Percentiles rank a stretch among this genome's conserved stretches.
phyloP scores from a whole-genome alignment of 2,329 filamentous ascomycete species.

The Orbilia brochopaga region DNA sequence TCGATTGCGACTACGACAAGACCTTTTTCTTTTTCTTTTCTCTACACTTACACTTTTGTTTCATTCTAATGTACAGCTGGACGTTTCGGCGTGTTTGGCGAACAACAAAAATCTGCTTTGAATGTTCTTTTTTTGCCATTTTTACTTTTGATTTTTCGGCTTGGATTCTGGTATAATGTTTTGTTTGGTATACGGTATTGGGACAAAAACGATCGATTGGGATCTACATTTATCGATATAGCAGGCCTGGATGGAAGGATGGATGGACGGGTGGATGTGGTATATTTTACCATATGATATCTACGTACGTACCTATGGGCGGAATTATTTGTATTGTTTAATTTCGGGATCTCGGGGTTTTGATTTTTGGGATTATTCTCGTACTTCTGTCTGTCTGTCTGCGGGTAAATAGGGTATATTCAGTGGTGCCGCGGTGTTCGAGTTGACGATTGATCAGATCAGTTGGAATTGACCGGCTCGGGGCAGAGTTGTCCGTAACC shows the following conservation, averaged over 20 bases:
- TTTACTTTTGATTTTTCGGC: conserved; percentile 1
- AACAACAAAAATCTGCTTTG: conserved; percentile 6
- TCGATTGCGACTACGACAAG: not conserved
- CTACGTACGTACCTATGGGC: not conserved
- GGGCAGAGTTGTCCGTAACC: too few relatives aligned
- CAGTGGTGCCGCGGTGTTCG: too few relatives aligned
- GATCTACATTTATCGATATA: too few relatives aligned
- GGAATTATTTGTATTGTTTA: conserved; percentile 18
- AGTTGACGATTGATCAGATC: too few relatives aligned
- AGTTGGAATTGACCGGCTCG: too few relatives aligned
- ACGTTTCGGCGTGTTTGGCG: conserved; percentile 30
- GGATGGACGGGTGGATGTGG: not conserved
- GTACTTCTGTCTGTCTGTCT: too few relatives aligned
- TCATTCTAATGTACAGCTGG: conserved; percentile 16
- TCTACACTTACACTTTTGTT: not conserved
- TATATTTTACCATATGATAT: conserved; percentile 4
- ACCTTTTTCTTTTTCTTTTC: not conserved
- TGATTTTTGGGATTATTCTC: too few relatives aligned
- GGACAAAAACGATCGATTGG: not conserved
- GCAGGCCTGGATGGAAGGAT: too few relatives aligned
- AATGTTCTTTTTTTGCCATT: conserved; percentile 30
- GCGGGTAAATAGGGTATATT: too few relatives aligned
- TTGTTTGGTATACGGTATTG: not conserved
- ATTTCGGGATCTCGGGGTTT: conserved; percentile 10
- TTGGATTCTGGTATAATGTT: conserved; percentile 23